Conservation (phyloP, 768 basidiomycete species). For the Terana coerulea region DNA sequence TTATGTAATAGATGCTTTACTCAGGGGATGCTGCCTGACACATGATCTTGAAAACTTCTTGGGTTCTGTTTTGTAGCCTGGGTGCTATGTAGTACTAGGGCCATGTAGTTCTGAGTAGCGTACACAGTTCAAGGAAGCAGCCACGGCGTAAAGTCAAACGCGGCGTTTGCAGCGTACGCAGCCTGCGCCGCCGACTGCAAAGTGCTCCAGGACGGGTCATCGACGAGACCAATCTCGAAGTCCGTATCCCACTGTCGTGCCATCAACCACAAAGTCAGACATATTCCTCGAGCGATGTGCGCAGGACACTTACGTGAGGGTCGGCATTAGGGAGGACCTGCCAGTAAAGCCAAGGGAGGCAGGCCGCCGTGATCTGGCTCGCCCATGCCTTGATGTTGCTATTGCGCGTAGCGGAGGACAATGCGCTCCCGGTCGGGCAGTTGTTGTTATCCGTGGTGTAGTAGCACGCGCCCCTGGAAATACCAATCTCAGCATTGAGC, state of each 20-base stretch:
- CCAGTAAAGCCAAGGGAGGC: conserved; percentile 39
- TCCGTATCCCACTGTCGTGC: conserved; percentile 15
- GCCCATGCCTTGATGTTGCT: conserved; percentile 32
- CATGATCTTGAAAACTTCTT: too few species aligned
- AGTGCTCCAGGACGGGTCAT: conserved; percentile 19
- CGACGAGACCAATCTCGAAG: conserved; percentile 22
- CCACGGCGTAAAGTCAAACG: conserved; percentile 23
- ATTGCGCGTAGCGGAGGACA: conserved; percentile 27
- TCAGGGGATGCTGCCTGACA: too few species aligned
- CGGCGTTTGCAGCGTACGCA: conserved; percentile 14
- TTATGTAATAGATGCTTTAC: too few species aligned
- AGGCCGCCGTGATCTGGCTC: conserved; percentile 30
- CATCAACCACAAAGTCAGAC: background rate
- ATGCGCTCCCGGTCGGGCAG: conserved; percentile 24
- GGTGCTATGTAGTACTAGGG: too few species aligned
- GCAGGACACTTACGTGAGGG: conserved; percentile 27
- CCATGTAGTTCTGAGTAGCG: too few species aligned
- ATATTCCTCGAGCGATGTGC: background rate
- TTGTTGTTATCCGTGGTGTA: conserved; percentile 25
- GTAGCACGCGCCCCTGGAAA: conserved; percentile 25
- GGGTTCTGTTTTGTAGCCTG: too few species aligned
- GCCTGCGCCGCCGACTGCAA: conserved; percentile 16
- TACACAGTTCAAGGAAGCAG: conserved; percentile 2
- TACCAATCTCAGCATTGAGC: background rate
- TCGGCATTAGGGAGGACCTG: conserved; percentile 34